Evolutionary conservation across 768 basidiomycete genomes (phyloP).

Genomic region (Boletus vermiculosoides): DNA sequence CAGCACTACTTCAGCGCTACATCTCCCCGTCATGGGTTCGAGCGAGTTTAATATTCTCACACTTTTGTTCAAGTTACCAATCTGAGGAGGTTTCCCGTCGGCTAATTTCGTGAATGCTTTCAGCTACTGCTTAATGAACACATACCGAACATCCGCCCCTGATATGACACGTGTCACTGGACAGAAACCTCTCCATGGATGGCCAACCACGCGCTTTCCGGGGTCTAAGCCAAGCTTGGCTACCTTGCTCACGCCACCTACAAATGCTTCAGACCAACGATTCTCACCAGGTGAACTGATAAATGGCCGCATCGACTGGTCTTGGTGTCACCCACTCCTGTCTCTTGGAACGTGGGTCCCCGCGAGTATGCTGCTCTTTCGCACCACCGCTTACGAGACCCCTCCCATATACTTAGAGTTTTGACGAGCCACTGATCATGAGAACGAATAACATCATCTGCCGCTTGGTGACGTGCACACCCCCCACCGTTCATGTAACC

Average conservation of each 20-base stretch:
- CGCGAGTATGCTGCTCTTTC: background rate
- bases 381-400: conserved; percentile 19
- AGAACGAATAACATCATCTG: conserved; percentile 14
- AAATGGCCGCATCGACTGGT: background rate
- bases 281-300: background rate
- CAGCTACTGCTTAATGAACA: background rate
- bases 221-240: background rate
- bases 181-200: conserved; percentile 3
- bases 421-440: conserved; percentile 21
- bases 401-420: conserved; percentile 16
- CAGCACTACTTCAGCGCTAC: conserved; percentile 1
- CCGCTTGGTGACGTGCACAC: background rate
- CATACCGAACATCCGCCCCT: background rate
- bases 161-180: conserved; percentile 6
- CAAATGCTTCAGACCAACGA: background rate
- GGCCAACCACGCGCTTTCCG: background rate
- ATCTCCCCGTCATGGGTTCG: background rate
- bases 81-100: conserved; percentile 5
- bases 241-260: background rate
- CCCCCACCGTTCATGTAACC: conserved; percentile 19
- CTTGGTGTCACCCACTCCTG: background rate
- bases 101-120: background rate
- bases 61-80: conserved; percentile 19
- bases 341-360: background rate
- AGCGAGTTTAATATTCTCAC: conserved; percentile 14